Percentiles rank a stretch among this genome's conserved stretches.
Conservation (phyloP, 768 basidiomycete species). For the Termitomyces sp. region DNA sequence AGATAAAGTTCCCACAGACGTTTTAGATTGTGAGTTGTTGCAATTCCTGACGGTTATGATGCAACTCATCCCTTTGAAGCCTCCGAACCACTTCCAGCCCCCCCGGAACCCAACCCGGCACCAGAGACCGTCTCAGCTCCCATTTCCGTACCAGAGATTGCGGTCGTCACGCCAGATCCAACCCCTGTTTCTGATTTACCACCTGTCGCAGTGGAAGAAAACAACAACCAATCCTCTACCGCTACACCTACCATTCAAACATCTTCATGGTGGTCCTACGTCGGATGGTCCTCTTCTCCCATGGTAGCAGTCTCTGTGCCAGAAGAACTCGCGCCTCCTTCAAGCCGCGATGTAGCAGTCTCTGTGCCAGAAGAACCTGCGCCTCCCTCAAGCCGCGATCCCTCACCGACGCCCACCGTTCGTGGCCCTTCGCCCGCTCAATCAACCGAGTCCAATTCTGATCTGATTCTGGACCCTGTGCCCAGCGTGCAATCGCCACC, state of each 20-base stretch:
- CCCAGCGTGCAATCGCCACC: background rate
- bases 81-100: background rate
- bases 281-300: constrained; percentile 30
- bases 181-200: background rate
- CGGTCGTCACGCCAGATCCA: constrained; percentile 4
- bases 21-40: background rate
- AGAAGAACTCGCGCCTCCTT: background rate
- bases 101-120: background rate
- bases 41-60: background rate
- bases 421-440: background rate
- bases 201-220: background rate
- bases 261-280: constrained; percentile 46
- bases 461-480: background rate
- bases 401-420: background rate
- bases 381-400: background rate
- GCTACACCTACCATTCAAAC: background rate
- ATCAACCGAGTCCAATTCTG: background rate
- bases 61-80: background rate
- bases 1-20: background rate
- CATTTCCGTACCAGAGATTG: background rate
- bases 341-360: background rate
- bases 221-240: background rate
- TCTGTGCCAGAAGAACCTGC: background rate
- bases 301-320: background rate
- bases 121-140: background rate